These are phyloP conservation scores for Thielaviopsis punctulata DNA, from an alignment of 2,329 filamentous ascomycete genomes.

Conservation along the genomic window DNA sequence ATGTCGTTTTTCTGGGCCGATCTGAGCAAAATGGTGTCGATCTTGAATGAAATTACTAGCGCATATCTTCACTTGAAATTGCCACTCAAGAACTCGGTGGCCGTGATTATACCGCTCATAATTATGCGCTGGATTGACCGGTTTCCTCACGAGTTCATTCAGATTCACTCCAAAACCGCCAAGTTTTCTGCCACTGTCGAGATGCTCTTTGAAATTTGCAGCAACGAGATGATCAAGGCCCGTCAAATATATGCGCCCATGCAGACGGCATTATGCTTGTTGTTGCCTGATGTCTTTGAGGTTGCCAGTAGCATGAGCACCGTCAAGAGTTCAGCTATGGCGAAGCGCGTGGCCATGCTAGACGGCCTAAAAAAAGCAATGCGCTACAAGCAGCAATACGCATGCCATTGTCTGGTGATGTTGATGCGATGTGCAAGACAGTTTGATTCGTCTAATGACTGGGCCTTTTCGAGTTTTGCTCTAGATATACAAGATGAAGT, in stretches of 20 bases:
- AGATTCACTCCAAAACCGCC: constrained; percentile 41
- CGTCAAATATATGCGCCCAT: constrained; percentile 39
- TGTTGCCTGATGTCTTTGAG: constrained; percentile 53
- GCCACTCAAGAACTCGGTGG: constrained; percentile 44
- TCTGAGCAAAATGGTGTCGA: constrained; percentile 38
- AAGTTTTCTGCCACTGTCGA: constrained; percentile 49
- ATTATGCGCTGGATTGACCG: constrained; percentile 50
- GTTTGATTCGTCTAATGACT: constrained; percentile 45
- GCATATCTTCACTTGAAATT: constrained; percentile 50
- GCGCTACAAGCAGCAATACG: constrained; percentile 47
- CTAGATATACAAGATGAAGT: constrained; percentile 55
- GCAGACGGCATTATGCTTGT: constrained; percentile 43
- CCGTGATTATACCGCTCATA: constrained; percentile 42
- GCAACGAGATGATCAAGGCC: constrained; percentile 38
- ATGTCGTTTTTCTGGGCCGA: constrained; percentile 50
- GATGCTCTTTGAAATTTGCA: constrained; percentile 52
- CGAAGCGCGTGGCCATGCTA: constrained; percentile 49
- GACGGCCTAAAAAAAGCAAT: constrained; percentile 45
- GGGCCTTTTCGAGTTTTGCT: constrained; percentile 47
- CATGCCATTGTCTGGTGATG: constrained; percentile 47
- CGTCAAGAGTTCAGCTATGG: constrained; percentile 41
- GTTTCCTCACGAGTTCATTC: constrained; percentile 46
- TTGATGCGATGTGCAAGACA: constrained; percentile 46
- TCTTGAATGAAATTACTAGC: constrained; percentile 50
- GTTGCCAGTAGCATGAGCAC: constrained; percentile 51